Evolutionary conservation across 139 green algal species (phyloP), one percentile per base, ranked within the genome.

Genomic region (Chlorella sp.): DNA sequence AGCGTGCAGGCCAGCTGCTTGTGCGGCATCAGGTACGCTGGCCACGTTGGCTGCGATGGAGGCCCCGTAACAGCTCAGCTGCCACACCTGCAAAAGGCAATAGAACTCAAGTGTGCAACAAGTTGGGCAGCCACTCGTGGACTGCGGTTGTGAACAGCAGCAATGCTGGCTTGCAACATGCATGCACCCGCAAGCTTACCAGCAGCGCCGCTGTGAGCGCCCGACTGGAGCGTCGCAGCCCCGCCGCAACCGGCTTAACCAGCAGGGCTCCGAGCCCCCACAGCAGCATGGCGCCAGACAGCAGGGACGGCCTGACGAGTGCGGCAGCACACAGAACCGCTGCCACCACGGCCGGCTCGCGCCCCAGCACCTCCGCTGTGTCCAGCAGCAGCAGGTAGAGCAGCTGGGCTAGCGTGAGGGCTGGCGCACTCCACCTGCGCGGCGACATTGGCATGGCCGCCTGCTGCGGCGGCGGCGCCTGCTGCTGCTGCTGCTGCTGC

Each of bases 221-320:
- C 8, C 44, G 74, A 41, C 65, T 67, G 38, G 41, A 28, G 3
- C 44, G 51, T 36, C 48, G 40, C 9, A 87, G 58, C 72, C 40
- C 28, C 32, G 32, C 41, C 43, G 30, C 38, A 3, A 22, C 56
- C 43, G 51, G 41, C 19, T 69, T 64, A 26, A 36, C 38, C 46
- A 87, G 58, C 76, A 87, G 72, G 32, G 65, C 81, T 41, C 40
- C 51, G 67, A 89, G 69, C 4, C 76, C 84, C 32, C 84, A 26
- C 74, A 91, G 54, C 48, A 91, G 76, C 40, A 85, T 34, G 51
- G 60, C 70, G 77, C 79, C 69, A 26, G 74, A 84, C 43, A 87
- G 30, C 28, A 80, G 73, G 8, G 84, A 90, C 0, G 87, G 80
- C 65, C 69, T 46, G 9, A 80, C 19, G 44, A 90, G 44, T 3